A percentile compares a stretch with the other conserved stretches of the same genome.
Conservation (phyloP, 2,329 filamentous ascomycete genomes). For the Aspergillus sp. region DNA sequence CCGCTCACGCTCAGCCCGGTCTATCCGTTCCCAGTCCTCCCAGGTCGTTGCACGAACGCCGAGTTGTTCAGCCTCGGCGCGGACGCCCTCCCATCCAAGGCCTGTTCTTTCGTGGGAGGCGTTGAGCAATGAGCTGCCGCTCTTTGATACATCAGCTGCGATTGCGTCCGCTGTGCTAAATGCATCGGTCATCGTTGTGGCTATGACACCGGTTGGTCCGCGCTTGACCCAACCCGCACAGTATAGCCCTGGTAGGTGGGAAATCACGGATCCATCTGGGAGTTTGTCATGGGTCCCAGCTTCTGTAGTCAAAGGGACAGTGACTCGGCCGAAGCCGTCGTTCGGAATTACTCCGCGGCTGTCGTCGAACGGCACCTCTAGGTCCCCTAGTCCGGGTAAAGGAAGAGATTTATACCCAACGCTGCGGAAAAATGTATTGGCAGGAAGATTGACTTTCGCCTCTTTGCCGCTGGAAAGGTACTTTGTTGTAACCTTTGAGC, state of each 20-base stretch:
- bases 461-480: conserved; percentile 52
- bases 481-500: conserved; percentile 46
- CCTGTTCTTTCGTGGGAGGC: conserved; percentile 40
- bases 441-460: conserved; percentile 53
- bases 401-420: conserved; percentile 88
- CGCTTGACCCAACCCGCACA: conserved; percentile 96
- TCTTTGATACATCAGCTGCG: conserved; percentile 66
- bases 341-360: conserved; percentile 76
- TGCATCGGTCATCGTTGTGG: conserved; percentile 91
- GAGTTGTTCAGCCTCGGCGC: conserved; percentile 55
- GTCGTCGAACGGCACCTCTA: conserved; percentile 77
- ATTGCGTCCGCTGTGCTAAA: conserved; percentile 87
- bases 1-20: conserved; percentile 68
- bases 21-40: conserved; percentile 84
- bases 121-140: conserved; percentile 47
- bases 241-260: conserved; percentile 72
- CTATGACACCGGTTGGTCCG: conserved; percentile 92
- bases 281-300: conserved; percentile 22
- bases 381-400: conserved; percentile 68
- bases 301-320: conserved; percentile 34
- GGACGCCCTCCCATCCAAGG: conserved; percentile 76
- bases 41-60: conserved; percentile 69
- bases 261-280: conserved; percentile 41
- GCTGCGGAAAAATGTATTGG: conserved; percentile 81
- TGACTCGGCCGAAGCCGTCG: conserved; percentile 74